Evolutionary conservation across 768 basidiomycete genomes (phyloP).

Genomic region (Albatrellus ellisii): DNA sequence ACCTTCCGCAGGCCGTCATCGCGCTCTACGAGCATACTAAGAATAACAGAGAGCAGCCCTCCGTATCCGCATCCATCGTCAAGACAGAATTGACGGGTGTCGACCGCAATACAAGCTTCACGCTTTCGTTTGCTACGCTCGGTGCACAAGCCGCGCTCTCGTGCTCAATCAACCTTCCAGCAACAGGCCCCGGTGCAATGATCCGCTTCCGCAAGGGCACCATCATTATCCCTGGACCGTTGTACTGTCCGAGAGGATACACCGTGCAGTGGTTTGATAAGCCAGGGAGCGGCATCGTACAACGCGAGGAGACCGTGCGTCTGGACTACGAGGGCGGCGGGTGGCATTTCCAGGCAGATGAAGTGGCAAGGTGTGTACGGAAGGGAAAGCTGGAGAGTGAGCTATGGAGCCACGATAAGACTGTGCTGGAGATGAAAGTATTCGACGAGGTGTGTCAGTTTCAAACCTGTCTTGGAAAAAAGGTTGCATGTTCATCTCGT

Average conservation of each 20-base stretch:
- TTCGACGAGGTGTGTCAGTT: constrained; percentile 59
- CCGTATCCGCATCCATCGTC: constrained; percentile 58
- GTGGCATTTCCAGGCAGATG: constrained; percentile 82
- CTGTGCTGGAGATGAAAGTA: constrained; percentile 65
- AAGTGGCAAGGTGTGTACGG: constrained; percentile 66
- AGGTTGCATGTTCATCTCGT: not conserved
- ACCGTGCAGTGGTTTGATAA: constrained; percentile 47
- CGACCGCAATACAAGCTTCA: constrained; percentile 66
- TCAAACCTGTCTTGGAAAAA: not conserved
- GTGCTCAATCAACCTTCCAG: constrained; percentile 46
- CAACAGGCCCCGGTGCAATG: constrained; percentile 36
- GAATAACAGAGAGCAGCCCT: constrained; percentile 49
- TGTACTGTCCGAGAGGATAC: constrained; percentile 54
- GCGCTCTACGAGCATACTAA: constrained; percentile 66
- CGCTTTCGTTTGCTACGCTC: constrained; percentile 53
- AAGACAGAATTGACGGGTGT: constrained; percentile 70
- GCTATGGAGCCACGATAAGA: constrained; percentile 70
- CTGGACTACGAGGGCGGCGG: constrained; percentile 30
- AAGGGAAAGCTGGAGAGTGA: constrained; percentile 65
- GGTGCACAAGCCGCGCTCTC: constrained; percentile 62
- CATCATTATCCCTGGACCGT: constrained; percentile 50
- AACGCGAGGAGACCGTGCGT: constrained; percentile 41
- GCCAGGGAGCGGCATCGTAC: constrained; percentile 27
- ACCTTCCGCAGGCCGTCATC: constrained; percentile 48
- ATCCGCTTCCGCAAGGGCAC: constrained; percentile 68